Percentiles rank a stretch among this genome's conserved stretches.
Conservation (phyloP, 2,329 filamentous ascomycete species). For the Penicillium occitanis region DNA sequence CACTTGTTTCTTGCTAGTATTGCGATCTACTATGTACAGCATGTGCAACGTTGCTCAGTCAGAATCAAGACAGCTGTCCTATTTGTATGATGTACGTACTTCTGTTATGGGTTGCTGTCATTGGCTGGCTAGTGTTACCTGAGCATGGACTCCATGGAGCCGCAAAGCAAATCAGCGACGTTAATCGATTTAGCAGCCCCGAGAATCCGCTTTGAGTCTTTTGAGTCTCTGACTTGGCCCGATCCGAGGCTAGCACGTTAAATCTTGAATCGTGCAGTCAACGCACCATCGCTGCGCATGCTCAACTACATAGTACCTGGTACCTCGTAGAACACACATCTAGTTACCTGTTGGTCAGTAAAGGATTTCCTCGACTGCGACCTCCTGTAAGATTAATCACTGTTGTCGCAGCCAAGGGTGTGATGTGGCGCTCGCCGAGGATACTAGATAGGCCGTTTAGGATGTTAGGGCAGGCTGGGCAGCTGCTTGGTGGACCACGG, state of each 20-base stretch:
- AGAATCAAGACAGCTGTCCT: not conserved
- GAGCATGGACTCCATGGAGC: not conserved
- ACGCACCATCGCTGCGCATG: too few relatives aligned
- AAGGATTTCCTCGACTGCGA: not conserved
- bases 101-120: not conserved
- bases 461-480: not conserved
- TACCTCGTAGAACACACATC: too few relatives aligned
- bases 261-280: not conserved
- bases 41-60: not conserved
- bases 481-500: not conserved
- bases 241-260: not conserved
- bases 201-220: not conserved
- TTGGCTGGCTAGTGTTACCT: not conserved
- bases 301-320: too few relatives aligned
- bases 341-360: not conserved
- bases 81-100: too few relatives aligned
- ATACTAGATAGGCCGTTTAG: not conserved
- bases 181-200: not conserved
- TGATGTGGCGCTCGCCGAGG: conserved; percentile 11
- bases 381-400: not conserved
- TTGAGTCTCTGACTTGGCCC: not conserved
- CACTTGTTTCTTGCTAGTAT: not conserved
- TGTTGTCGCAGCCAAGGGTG: not conserved
- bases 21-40: not conserved
- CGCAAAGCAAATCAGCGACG: not conserved